Evolutionary conservation across 2,329 filamentous ascomycete species (phyloP), one percentile per base, ranked within the genome.

Genomic region (Lasiodiplodia sp.): DNA sequence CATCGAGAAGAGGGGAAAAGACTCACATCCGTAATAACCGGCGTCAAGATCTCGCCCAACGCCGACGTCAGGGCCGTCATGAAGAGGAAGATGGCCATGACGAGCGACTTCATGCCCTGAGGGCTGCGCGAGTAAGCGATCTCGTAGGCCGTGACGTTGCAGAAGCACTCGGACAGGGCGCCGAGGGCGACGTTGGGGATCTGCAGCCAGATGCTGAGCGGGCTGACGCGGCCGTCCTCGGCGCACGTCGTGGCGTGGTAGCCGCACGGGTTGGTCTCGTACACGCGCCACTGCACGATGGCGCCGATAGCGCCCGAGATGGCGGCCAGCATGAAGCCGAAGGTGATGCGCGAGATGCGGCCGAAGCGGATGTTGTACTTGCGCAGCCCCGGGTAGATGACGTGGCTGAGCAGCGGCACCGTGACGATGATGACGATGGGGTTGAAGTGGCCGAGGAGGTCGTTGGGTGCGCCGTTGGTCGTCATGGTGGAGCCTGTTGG

Each of bases 371-470:
- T 81, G 57, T 79, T 78, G 44, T 75, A 65, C 40, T 75, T 80
- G 1, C 80, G 76, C 7, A 86, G 76, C 1, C 78, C 51, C 2
- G 85, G 85, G 70, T 86, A 86, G 11, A 86, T 68, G 23, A 82
- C 76, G 60, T 83, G 82, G 71, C 81, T 85, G 25, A 86, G 76
- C n/a, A 86, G 70, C 0, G 84, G 84, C 0, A 83, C 78, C 31
- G 78, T 74, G 47, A 79, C 71, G 60, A 86, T 85, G 71, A 86
- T 85, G 62, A 81, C 83, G 8, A 86, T 73, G 0, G 83, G 78
- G 75, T 86, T 86, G 75, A 86, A 85, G 76, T 86, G 86, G 72
- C 70, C 76, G 47, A 86, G 78, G 11, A 86, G 75, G 66, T 86
- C 84, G 71, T 86, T 86, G 53, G 84, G 84, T 0, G 83, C 83